These are phyloP conservation scores for Candida krabiensis DNA, from an alignment of 805 yeast species.

Conservation along the genomic window DNA sequence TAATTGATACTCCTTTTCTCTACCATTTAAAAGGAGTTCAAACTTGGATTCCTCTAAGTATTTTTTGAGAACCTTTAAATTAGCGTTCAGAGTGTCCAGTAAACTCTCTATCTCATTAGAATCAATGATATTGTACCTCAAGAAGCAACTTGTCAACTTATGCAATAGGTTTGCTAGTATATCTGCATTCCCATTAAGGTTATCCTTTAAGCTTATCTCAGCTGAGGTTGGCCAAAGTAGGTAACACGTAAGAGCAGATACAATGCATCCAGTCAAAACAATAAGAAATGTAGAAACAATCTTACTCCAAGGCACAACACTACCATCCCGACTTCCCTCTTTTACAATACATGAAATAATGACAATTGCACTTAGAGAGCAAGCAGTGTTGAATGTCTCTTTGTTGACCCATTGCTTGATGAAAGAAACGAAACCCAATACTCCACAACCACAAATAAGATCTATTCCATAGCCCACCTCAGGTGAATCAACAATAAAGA, in stretches of 20 bases:
- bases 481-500: constrained; percentile 37
- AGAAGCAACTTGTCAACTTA: constrained; percentile 47
- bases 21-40: constrained; percentile 57
- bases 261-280: constrained; percentile 58
- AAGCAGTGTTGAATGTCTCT: constrained; percentile 77
- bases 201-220: constrained; percentile 40
- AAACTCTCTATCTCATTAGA: constrained; percentile 38
- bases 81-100: constrained; percentile 39
- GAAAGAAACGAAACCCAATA: constrained; percentile 67
- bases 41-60: constrained; percentile 58
- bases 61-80: constrained; percentile 38
- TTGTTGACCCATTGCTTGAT: constrained; percentile 66
- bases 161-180: constrained; percentile 51
- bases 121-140: constrained; percentile 45
- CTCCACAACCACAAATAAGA: constrained; percentile 49
- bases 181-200: constrained; percentile 51
- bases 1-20: constrained; percentile 50
- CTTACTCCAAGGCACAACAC: constrained; percentile 54
- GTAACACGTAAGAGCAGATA: constrained; percentile 62
- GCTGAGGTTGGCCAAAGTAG: constrained; percentile 67
- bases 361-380: constrained; percentile 72
- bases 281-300: constrained; percentile 55
- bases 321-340: constrained; percentile 66
- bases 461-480: constrained; percentile 53
- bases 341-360: constrained; percentile 69